A percentile compares a stretch with the other conserved stretches of the same genome.
Conservation (phyloP, 78 protist genomes). For the Dictyostelium citrinum region DNA sequence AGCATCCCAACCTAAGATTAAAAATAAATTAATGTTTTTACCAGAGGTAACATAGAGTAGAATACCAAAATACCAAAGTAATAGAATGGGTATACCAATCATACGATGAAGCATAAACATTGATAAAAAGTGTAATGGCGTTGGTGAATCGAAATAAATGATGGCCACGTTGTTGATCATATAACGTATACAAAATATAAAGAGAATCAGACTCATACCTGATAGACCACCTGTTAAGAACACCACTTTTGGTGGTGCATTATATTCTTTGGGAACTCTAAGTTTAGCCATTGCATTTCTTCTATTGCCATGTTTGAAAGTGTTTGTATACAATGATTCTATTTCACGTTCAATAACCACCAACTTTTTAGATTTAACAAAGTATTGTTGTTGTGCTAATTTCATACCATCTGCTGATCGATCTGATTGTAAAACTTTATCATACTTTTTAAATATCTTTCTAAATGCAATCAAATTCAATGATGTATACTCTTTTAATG, state of each 20-base stretch:
- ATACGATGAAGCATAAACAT: constrained; percentile 54
- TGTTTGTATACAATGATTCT: constrained; percentile 29
- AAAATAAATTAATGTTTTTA: constrained; percentile 27
- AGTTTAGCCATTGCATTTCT: constrained; percentile 57
- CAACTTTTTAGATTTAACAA: constrained; percentile 37
- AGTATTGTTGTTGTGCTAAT: not conserved
- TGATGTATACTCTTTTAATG: constrained; percentile 40
- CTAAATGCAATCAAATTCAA: constrained; percentile 58
- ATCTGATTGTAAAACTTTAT: not conserved
- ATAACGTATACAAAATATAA: constrained; percentile 47
- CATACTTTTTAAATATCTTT: constrained; percentile 64
- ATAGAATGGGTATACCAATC: constrained; percentile 23
- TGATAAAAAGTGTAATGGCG: constrained; percentile 21
- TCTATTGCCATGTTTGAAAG: constrained; percentile 39
- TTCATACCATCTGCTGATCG: constrained; percentile 12
- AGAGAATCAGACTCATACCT: constrained; percentile 2
- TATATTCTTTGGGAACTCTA: constrained; percentile 15
- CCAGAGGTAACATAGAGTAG: constrained; percentile 34
- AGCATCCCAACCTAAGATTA: constrained; percentile 72
- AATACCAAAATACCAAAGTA: constrained; percentile 57
- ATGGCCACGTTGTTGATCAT: constrained; percentile 32
- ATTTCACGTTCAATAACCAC: constrained; percentile 8
- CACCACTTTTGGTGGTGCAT: constrained; percentile 22
- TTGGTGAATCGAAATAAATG: not conserved
- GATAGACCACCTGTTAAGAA: constrained; percentile 32